Base-by-base conservation (phyloP, 495 filamentous ascomycete genomes). In the Massariosphaeria phaeospora region DNA sequence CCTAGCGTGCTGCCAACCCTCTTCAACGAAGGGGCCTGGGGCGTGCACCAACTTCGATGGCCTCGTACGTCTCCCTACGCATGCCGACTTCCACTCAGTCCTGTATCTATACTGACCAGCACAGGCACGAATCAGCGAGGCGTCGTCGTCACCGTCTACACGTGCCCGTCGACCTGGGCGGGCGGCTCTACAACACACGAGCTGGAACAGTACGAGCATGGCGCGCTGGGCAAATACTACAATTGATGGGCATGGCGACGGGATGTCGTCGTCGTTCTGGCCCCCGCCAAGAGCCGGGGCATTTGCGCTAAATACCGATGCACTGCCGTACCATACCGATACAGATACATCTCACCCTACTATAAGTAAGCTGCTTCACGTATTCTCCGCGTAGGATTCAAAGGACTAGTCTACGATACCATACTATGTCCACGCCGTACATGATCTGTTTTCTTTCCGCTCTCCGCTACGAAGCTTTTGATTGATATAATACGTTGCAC, bases 91-190 rank as follows among this genome's bases (percentile, higher is more conserved):
- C 4, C 7, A 8, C 5, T 27, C n/a, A n/a, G n/a, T n/a, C n/a
- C 6, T 3, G 15, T 9, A 20, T 20, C 7, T 5, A 21, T 4
- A 40, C 13, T 21, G 15, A 21, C 38, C 8, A 40, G 6, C 7
- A 3, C 12, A 62, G 58, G 58, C 11, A 31, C 18, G 2, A 23
- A 49, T 24, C 34, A 49, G 45, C n/a, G 59, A 39, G 59, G 59
- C 21, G 35, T 62, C 8, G 42, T 62, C 20, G 59, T 62, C 6
- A n/a, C 15, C 8, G 53, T 62, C 7, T 62, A 56, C 23, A 53
- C 54, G 9, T 48, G 34, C 21, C 52, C 52, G 13, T 9, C 30
- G 4, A 15, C 3, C 2, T 52, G 11, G 24, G 15, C 25, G 1
- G 43, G 12, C 2, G 48, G 50, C n/a, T 55, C 57, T 9, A 47